Conservation (phyloP, 73 alveolate genomes). For the Tetrahymena elliotti region DNA sequence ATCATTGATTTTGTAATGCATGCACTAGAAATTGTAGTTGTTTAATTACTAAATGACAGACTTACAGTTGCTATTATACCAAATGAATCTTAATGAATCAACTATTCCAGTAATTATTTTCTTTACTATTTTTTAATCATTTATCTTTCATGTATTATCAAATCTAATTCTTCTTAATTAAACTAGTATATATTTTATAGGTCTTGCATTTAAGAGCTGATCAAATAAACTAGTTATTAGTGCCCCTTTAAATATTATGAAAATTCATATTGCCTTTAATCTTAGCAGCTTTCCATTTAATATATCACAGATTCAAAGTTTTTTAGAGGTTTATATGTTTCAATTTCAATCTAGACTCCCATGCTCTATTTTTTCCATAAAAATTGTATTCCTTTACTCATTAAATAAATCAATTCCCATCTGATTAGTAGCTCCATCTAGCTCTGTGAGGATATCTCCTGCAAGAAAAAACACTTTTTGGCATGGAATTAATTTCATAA, state of each 20-base stretch:
- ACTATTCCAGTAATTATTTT: neutral
- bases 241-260: neutral
- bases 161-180: neutral
- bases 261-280: neutral
- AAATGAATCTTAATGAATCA: neutral
- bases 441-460: neutral
- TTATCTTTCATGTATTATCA: neutral
- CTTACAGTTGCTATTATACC: neutral
- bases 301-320: neutral
- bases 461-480: neutral
- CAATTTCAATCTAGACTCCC: neutral
- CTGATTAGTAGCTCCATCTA: neutral
- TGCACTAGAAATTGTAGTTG: neutral
- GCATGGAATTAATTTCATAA: neutral
- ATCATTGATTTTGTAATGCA: neutral
- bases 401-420: neutral
- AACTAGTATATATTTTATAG: neutral
- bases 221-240: neutral
- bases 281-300: neutral
- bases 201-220: neutral
- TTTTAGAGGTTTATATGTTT: neutral
- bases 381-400: neutral
- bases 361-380: neutral
- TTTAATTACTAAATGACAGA: neutral
- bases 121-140: neutral